phyloP scores from a whole-genome alignment of 2,329 filamentous ascomycete species.

The Fusarium secorum region DNA sequence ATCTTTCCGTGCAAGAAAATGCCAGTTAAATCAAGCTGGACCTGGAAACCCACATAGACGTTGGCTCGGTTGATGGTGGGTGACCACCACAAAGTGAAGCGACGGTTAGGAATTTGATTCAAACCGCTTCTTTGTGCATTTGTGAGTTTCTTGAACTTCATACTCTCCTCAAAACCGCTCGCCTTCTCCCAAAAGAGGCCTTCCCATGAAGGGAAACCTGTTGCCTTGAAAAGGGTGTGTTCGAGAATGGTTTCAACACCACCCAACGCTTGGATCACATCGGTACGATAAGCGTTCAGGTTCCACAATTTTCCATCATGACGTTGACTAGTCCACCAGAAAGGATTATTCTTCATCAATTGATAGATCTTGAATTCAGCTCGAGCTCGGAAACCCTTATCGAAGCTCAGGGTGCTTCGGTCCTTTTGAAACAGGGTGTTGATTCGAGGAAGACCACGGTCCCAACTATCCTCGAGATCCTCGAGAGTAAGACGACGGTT shows the following conservation, averaged over 20 bases:
- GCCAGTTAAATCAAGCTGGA: slow-evolving; percentile 95
- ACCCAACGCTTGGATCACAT: slow-evolving; percentile 94
- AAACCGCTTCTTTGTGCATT: slow-evolving; percentile 97
- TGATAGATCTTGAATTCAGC: slow-evolving; percentile 99
- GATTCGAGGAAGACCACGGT: slow-evolving; percentile 94
- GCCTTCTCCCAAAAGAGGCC: slow-evolving; percentile 89
- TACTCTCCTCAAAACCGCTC: slow-evolving; percentile 51
- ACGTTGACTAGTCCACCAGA: slow-evolving; percentile 98
- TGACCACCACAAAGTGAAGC: slow-evolving; percentile 98
- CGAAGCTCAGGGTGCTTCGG: slow-evolving; percentile 93
- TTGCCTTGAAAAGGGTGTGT: slow-evolving; percentile 96
- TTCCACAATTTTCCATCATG: slow-evolving; percentile 99
- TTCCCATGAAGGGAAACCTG: slow-evolving; percentile 96
- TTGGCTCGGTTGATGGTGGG: slow-evolving; percentile 94
- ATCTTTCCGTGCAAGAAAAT: slow-evolving; percentile 99
- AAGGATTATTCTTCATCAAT: slow-evolving; percentile 98
- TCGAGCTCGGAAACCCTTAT: slow-evolving; percentile 95
- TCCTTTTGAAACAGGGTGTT: slow-evolving; percentile 99
- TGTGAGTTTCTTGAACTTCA: slow-evolving; percentile 99
- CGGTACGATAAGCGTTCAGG: slow-evolving; percentile 91
- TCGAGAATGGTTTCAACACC: slow-evolving; percentile 98
- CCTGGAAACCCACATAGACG: slow-evolving; percentile 99
- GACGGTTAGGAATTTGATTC: slow-evolving; percentile 98
- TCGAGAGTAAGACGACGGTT: slow-evolving; percentile 94
- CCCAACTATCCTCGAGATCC: slow-evolving; percentile 98